Percentiles rank a stretch among this genome's conserved stretches.
These are phyloP conservation scores for Phycomyces nitens DNA, from an alignment of 192 early-diverging fungal genomes.

Conservation along the genomic window DNA sequence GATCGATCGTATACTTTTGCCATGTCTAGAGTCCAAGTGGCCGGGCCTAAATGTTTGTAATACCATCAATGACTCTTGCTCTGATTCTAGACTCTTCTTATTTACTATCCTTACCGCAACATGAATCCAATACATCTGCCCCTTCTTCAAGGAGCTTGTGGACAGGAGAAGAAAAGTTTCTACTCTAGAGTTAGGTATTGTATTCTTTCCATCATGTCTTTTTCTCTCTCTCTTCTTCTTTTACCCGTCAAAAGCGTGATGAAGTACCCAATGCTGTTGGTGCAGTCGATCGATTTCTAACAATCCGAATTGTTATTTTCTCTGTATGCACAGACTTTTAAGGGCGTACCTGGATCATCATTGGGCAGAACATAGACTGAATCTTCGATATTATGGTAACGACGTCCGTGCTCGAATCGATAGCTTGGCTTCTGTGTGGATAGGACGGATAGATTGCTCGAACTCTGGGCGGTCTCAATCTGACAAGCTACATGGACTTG, in stretches of 20 bases:
- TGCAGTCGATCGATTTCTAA: constrained; percentile 18
- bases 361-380: constrained; percentile 45
- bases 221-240: background rate
- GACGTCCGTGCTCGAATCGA: constrained; percentile 17
- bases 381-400: constrained; percentile 36
- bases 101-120: constrained; percentile 18
- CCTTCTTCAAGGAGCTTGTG: constrained; percentile 13
- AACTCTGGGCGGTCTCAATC: background rate
- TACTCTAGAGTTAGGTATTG: background rate
- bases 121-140: constrained; percentile 26
- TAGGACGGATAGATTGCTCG: background rate
- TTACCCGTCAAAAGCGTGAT: constrained; percentile 18
- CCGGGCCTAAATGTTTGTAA: constrained; percentile 14
- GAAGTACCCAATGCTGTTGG: constrained; percentile 19
- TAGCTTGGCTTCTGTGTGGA: constrained; percentile 1
- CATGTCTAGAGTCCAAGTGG: constrained; percentile 42
- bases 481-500: background rate
- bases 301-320: background rate
- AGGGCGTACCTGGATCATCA: constrained; percentile 40
- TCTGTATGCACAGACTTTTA: background rate
- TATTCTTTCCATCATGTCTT: no score
- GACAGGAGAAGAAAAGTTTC: constrained; percentile 25
- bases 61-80: no score
- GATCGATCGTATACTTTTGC: constrained; percentile 43
- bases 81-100: no score